Conservation (phyloP, 1,139 yeast species). For the Blastobotrys proliferans region DNA sequence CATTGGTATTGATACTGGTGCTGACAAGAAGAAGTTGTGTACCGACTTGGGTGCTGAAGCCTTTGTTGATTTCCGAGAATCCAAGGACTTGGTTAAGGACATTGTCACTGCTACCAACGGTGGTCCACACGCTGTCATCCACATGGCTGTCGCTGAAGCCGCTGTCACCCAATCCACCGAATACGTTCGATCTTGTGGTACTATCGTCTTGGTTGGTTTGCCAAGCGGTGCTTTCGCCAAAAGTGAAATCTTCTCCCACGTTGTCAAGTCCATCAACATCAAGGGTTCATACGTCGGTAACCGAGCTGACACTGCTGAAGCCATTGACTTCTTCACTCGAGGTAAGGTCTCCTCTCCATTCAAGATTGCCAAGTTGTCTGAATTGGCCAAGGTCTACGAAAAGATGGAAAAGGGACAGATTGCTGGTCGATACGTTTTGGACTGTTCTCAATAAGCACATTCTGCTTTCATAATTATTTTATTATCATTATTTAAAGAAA, state of each 20-base stretch:
- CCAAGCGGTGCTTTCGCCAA: slow-evolving; percentile 67
- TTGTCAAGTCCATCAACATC: slow-evolving; percentile 59
- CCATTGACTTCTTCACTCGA: slow-evolving; percentile 64
- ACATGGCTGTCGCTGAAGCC: slow-evolving; percentile 71
- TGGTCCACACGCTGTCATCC: slow-evolving; percentile 74
- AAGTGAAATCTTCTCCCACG: slow-evolving; percentile 61
- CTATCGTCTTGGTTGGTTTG: slow-evolving; percentile 75
- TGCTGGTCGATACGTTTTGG: slow-evolving; percentile 70
- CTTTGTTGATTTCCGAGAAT: slow-evolving; percentile 55
- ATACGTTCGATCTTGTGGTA: slow-evolving; percentile 70
- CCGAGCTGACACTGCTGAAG: slow-evolving; percentile 76
- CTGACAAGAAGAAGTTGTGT: slow-evolving; percentile 54
- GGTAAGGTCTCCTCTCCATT: slow-evolving; percentile 68
- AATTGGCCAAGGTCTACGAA: slow-evolving; percentile 56
- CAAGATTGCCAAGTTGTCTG: slow-evolving; percentile 60
- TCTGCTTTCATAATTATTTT: background rate
- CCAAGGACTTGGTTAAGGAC: slow-evolving; percentile 46
- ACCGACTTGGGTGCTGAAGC: slow-evolving; percentile 64
- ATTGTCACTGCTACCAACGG: slow-evolving; percentile 60
- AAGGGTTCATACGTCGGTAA: slow-evolving; percentile 79
- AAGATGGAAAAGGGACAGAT: slow-evolving; percentile 69
- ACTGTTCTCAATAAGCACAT: slow-evolving; percentile 40
- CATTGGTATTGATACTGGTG: slow-evolving; percentile 72
- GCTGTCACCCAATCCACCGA: slow-evolving; percentile 67
- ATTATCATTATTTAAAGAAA: background rate